Conservation (phyloP, 768 basidiomycete genomes). For the Termitomyces sp. region DNA sequence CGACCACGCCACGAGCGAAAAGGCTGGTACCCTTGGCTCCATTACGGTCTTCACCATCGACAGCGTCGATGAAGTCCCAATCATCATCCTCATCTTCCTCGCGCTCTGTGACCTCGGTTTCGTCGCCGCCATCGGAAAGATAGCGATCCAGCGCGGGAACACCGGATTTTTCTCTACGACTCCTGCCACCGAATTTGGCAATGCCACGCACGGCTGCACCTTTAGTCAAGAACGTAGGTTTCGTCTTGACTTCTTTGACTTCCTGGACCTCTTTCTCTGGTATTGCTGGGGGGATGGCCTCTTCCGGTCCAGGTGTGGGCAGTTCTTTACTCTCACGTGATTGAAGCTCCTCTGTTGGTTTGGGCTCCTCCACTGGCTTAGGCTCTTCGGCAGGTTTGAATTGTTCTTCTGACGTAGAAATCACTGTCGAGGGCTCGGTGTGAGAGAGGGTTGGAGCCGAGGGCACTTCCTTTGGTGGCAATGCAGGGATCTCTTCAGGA, state of each 20-base stretch:
- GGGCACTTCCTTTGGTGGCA: constrained; percentile 20
- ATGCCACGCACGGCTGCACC: constrained; percentile 18
- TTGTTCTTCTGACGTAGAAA: constrained; percentile 1
- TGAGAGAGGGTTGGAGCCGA: constrained; percentile 7
- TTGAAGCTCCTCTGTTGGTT: constrained; percentile 7
- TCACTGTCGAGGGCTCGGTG: constrained; percentile 8
- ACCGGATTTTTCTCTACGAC: constrained; percentile 78
- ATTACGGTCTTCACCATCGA: constrained; percentile 80
- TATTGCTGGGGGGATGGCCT: constrained; percentile 26
- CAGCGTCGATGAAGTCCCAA: constrained; percentile 88
- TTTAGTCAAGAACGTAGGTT: constrained; percentile 24
- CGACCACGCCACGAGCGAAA: constrained; percentile 90
- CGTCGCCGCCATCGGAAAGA: constrained; percentile 55
- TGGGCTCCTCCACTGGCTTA: constrained; percentile 19
- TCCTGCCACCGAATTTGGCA: constrained; percentile 28
- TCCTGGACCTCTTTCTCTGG: constrained; percentile 30
- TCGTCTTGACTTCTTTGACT: constrained; percentile 14
- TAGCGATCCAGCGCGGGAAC: constrained; percentile 77
- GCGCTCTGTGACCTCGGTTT: constrained; percentile 43
- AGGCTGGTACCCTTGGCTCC: constrained; percentile 78
- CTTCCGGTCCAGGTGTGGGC: constrained; percentile 19
- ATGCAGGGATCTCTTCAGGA: constrained; percentile 20
- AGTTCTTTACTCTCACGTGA: constrained; percentile 32
- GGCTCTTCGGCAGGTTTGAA: constrained; percentile 19
- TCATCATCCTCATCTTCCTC: constrained; percentile 76